phyloP scores from a whole-genome alignment of 164 flowering plant genomes.

The Chloranthus sessilifolius region DNA sequence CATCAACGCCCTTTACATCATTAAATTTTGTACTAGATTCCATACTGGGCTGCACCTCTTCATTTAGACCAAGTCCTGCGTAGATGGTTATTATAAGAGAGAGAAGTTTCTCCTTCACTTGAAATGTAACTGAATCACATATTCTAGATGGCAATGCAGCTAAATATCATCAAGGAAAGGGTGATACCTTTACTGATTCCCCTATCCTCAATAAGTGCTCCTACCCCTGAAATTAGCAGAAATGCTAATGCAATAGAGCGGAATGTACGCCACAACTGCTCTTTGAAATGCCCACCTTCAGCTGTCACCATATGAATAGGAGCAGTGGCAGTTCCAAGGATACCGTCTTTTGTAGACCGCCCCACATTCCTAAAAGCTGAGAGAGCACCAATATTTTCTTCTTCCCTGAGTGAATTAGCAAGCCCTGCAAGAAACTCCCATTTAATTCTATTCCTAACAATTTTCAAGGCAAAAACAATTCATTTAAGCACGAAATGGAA shows the following conservation, averaged over 20 bases:
- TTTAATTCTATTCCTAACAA: conserved; percentile 5
- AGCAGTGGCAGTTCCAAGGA: conserved; percentile 76
- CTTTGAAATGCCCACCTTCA: conserved; percentile 75
- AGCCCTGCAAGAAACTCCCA: conserved; percentile 22
- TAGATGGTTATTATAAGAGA: background rate
- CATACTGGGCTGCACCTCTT: conserved; percentile 92
- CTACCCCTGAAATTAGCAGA: conserved; percentile 75
- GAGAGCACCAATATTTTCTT: conserved; percentile 50
- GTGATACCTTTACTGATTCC: conserved; percentile 79
- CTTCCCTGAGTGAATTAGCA: conserved; percentile 31
- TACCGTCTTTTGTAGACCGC: conserved; percentile 58
- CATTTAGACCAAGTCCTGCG: conserved; percentile 82
- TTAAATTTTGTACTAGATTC: conserved; percentile 86
- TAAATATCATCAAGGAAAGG: background rate
- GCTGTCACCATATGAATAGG: conserved; percentile 87
- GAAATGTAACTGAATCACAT: background rate
- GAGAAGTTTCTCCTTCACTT: background rate
- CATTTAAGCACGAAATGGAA: background rate
- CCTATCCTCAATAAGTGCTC: conserved; percentile 84
- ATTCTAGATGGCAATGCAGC: conserved; percentile 1
- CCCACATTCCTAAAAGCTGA: conserved; percentile 67
- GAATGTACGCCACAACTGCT: conserved; percentile 85
- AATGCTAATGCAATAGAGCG: conserved; percentile 74
- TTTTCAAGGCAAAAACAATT: conserved; percentile 5
- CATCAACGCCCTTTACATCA: conserved; percentile 99